A percentile compares a stretch with the other conserved stretches of the same genome.
Conservation (phyloP, 2,329 filamentous ascomycete genomes). For the Fusarium anguioides region DNA sequence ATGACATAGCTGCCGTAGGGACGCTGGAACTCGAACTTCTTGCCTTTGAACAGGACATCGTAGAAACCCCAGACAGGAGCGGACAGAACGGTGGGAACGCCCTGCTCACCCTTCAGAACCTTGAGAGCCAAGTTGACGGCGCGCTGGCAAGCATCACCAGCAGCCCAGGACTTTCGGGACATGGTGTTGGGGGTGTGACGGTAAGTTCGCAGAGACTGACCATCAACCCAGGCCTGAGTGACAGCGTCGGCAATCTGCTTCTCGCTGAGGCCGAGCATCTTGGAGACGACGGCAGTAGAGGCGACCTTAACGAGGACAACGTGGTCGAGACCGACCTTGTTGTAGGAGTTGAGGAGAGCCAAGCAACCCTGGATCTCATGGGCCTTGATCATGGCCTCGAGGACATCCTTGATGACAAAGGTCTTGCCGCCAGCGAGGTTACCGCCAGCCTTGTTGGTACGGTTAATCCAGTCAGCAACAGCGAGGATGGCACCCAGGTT, state of each 20-base stretch:
- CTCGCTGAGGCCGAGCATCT: conserved; percentile 91
- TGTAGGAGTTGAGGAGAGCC: conserved; percentile 97
- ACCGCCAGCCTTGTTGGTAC: conserved; percentile 79
- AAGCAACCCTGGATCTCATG: conserved; percentile 99
- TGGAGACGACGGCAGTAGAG: conserved; percentile 91
- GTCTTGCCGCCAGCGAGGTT: conserved; percentile 90
- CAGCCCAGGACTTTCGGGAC: conserved; percentile 99
- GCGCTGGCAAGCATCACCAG: conserved; percentile 96
- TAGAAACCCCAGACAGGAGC: conserved; percentile 98
- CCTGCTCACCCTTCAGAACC: conserved; percentile 90
- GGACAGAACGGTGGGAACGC: conserved; percentile 91
- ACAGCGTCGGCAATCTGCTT: conserved; percentile 94
- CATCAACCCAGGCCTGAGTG: conserved; percentile 97
- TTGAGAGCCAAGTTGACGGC: conserved; percentile 92
- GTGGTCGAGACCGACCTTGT: conserved; percentile 98
- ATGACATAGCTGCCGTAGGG: conserved; percentile 98
- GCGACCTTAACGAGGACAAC: conserved; percentile 98
- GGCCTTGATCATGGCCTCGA: conserved; percentile 98
- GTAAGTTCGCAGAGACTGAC: conserved; percentile 95
- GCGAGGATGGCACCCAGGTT: conserved; percentile 97
- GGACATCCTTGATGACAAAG: conserved; percentile 87
- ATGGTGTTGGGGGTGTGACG: conserved; percentile 98
- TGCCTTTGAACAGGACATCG: conserved; percentile 96
- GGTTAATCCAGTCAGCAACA: conserved; percentile 96
- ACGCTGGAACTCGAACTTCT: conserved; percentile 95